These are phyloP conservation scores for Diplodia corticola DNA, from an alignment of 2,329 filamentous ascomycete species.

Conservation along the genomic window DNA sequence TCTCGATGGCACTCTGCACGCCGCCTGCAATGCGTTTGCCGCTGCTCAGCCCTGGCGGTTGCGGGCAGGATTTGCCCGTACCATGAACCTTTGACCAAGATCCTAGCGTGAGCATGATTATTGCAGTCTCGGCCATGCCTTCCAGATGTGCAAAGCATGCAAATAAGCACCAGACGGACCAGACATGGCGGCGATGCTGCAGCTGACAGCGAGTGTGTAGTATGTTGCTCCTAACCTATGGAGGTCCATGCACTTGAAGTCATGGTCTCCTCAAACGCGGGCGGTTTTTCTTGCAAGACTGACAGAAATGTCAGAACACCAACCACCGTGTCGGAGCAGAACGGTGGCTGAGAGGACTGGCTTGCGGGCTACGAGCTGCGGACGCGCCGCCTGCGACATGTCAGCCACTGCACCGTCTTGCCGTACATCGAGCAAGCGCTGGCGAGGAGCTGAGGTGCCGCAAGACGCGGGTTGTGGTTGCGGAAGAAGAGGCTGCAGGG, in stretches of 20 bases:
- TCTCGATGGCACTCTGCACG: no score
- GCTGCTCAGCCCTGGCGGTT: no score
- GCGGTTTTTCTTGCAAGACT: slow-evolving; percentile 32
- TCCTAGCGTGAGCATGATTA: neutral
- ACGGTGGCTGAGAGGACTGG: slow-evolving; percentile 38
- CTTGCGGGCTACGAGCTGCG: slow-evolving; percentile 29
- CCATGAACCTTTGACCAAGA: neutral
- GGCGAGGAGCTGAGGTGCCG: neutral
- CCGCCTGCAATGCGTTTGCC: no score
- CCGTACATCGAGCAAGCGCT: neutral
- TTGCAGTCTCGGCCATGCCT: no score
- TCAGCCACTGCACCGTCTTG: neutral
- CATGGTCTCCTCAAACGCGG: slow-evolving; percentile 37
- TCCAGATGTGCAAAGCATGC: neutral
- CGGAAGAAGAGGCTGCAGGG: slow-evolving; percentile 1
- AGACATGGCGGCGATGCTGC: neutral
- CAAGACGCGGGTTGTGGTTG: neutral
- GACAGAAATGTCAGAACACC: slow-evolving; percentile 18
- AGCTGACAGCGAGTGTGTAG: neutral
- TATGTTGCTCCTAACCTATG: slow-evolving; percentile 31
- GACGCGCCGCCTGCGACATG: neutral
- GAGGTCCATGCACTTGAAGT: slow-evolving; percentile 30
- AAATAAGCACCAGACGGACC: neutral
- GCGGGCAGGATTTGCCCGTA: neutral
- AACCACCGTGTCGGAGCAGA: slow-evolving; percentile 4